These are phyloP conservation scores for Candida awuae DNA, from an alignment of 805 yeast genomes.

Conservation along the genomic window DNA sequence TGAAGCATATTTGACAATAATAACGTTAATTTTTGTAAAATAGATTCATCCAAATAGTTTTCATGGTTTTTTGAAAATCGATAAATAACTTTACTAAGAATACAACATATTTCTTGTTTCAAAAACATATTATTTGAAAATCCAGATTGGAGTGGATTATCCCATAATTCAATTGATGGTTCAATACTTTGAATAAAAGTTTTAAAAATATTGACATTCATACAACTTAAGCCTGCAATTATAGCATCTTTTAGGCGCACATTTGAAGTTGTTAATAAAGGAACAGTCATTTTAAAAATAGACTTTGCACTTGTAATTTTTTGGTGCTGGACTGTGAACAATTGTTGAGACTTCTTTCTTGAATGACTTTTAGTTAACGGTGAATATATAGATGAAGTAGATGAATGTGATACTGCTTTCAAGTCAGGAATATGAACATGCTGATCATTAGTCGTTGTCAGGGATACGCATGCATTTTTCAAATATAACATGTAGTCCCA, in stretches of 20 bases:
- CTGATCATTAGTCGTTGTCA: slow-evolving; percentile 86
- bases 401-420: slow-evolving; percentile 10
- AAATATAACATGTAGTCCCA: slow-evolving; percentile 56
- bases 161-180: slow-evolving; percentile 49
- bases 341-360: slow-evolving; percentile 69
- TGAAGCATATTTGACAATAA: slow-evolving; percentile 55
- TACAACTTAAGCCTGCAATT: slow-evolving; percentile 80
- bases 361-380: slow-evolving; percentile 52
- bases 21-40: slow-evolving; percentile 52
- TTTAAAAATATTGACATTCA: slow-evolving; percentile 81
- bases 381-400: slow-evolving; percentile 26
- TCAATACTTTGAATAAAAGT: slow-evolving; percentile 74
- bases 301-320: slow-evolving; percentile 89
- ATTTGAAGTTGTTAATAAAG: slow-evolving; percentile 65
- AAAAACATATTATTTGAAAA: slow-evolving; percentile 24
- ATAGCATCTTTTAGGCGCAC: slow-evolving; percentile 73
- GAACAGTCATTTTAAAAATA: slow-evolving; percentile 79
- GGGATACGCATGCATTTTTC: slow-evolving; percentile 84
- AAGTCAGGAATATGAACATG: slow-evolving; percentile 45
- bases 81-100: slow-evolving; percentile 60
- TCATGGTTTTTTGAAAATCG: slow-evolving; percentile 45
- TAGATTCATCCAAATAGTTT: slow-evolving; percentile 59
- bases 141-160: slow-evolving; percentile 29
- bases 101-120: slow-evolving; percentile 71
- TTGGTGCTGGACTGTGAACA: slow-evolving; percentile 78